Base-by-base conservation (phyloP, 2,329 filamentous ascomycete species). In the Xylaria multiplex region DNA sequence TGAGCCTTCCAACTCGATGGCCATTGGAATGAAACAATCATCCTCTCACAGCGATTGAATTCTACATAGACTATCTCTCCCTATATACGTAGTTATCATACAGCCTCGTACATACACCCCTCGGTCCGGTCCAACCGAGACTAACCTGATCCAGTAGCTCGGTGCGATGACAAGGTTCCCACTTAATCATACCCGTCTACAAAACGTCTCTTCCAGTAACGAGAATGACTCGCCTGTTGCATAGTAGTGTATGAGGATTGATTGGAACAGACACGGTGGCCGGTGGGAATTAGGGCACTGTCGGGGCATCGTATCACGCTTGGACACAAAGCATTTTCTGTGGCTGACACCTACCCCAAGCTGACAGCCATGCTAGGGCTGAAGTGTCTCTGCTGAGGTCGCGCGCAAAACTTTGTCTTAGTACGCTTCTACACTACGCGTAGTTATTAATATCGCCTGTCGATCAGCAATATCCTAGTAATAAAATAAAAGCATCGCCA, bases 61-160 rank as follows among this genome's bases (percentile, higher is more conserved):
- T 40, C 11, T 40, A 40, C 37, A 49, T 55, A 19, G 19, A 19
- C 19, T 19, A 43, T 14, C 9, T 55, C 35, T 22, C 27, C 22
- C 52, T 55, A 43, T 35, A 32, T 43, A 43, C 9, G 37, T 40
- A 40, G 4, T 27, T 27, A 43, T 43, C 37, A 6, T n/a, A 55
- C 30, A 54, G 56, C 62, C 50, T 59, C 62, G 27, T 48, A 49
- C 42, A 40, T 35, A 54, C 42, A 42, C 42, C 42, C 35, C 13
- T 69, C 65, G 67, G 67, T 63, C 67, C 67, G 65, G 59, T 5
- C n/a, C 11, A 62, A 62, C 67, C 67, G 67, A 69, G 62, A 42
- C 67, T 69, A 69, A 62, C 64, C 59, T 35, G 43, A 42, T 67
- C 32, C 32, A 45, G 59, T 54, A 67, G 46, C 43, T 55, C 40